Evolutionary conservation across 2,329 filamentous ascomycete species (phyloP), one percentile per base, ranked within the genome.

Genomic region (Penicillium frequentans): DNA sequence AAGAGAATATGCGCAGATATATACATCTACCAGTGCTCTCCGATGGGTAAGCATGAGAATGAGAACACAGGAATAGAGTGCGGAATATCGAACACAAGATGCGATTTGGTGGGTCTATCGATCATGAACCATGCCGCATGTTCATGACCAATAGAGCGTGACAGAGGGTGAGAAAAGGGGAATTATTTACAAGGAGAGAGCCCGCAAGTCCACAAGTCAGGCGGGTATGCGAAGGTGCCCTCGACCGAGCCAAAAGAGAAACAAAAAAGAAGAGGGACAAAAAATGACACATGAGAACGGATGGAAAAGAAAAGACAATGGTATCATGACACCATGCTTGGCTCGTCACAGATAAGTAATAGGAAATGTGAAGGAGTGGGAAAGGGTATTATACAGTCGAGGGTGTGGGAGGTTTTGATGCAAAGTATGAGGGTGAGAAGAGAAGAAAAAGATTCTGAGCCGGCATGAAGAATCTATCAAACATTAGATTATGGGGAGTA

Each of bases 401-500:
- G 57, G 37, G 58, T 49, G 52, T 55, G 43, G 43, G 14, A 50
- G 16, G 39, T 5, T 50, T 50, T 27, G 54, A 58, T 60, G 55
- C 55, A 55, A 45, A 53, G 39, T 58, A 50, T 39, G 23, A 27
- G 31, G 47, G 31, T 39, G 45, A 45, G 31, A 26, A 31, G 29
- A 16, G 24, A 29, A 45, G 52, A 33, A 48, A 31, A 39, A 21
- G 42, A 39, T 63, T 69, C 65, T 62, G 64, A 67, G 66, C 65
- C 63, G 59, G 61, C 68, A 66, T 70, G 63, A 55, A 51, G 62
- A 57, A 57, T 70, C 68, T 70, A 72, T 70, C 68, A 73, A 64
- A 67, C 65, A 71, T 72, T 72, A 70, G 57, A 70, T 70, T 71
- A 70, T 31, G 43, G 52, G 39, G 42, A 35, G 49, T 42, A 26